Percentiles rank a stretch among this genome's conserved stretches.
Conservation (phyloP, 148 eudicot genomes). For the Camellia japonica region DNA sequence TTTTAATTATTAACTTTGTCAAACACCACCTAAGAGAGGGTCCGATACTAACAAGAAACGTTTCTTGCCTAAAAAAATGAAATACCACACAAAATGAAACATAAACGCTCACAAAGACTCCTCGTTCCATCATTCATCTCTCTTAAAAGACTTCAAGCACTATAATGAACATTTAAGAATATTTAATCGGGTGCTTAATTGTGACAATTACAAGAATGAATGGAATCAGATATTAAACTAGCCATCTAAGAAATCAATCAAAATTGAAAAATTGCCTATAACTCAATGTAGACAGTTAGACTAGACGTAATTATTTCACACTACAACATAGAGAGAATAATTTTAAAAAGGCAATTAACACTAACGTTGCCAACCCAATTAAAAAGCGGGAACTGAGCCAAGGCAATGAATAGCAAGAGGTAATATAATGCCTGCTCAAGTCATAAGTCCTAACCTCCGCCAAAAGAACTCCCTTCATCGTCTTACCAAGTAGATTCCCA, state of each 20-base stretch:
- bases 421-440: slow-evolving; percentile 61
- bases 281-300: not conserved
- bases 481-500: slow-evolving; percentile 69
- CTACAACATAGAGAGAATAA: not conserved
- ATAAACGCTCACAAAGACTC: no score
- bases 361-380: slow-evolving; percentile 78
- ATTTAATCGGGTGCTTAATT: no score
- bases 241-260: not conserved
- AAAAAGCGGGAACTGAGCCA: slow-evolving; percentile 75
- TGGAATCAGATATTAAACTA: not conserved
- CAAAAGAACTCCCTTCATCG: slow-evolving; percentile 67
- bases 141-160: not conserved
- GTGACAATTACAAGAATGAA: not conserved
- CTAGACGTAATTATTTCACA: not conserved
- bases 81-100: no score
- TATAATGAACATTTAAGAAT: not conserved
- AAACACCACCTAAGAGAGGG: no score
- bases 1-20: no score
- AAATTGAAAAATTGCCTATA: not conserved
- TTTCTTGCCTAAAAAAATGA: no score
- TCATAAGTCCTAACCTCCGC: slow-evolving; percentile 70
- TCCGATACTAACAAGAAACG: no score
- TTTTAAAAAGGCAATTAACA: slow-evolving; percentile 23
- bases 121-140: not conserved
- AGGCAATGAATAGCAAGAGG: slow-evolving; percentile 58